A percentile compares a stretch with the other conserved stretches of the same genome.
phyloP scores from a whole-genome alignment of 2,329 filamentous ascomycete genomes.

The Teratosphaeria epicoccoides region DNA sequence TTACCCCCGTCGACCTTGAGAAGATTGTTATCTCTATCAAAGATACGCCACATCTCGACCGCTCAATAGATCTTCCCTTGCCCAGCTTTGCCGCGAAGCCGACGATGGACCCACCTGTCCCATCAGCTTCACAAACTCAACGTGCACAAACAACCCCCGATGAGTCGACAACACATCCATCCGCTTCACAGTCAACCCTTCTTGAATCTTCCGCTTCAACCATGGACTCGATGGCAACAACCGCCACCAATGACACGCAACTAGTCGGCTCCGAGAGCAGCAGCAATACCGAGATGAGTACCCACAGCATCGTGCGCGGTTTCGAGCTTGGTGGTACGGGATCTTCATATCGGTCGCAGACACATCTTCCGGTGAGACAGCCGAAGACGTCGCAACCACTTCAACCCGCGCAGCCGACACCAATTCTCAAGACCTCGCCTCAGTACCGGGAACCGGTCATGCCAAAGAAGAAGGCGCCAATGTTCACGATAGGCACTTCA shows the following conservation, averaged over 20 bases:
- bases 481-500: slow-evolving; percentile 64
- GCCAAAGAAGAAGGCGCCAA: slow-evolving; percentile 55
- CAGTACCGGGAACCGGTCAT: slow-evolving; percentile 21
- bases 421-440: slow-evolving; percentile 47
- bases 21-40: slow-evolving; percentile 92
- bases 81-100: slow-evolving; percentile 9
- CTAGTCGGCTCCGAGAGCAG: slow-evolving; percentile 48
- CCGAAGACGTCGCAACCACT: background rate
- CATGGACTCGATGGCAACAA: slow-evolving; percentile 34
- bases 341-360: slow-evolving; percentile 55
- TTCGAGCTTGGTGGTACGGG: slow-evolving; percentile 70
- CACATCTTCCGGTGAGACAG: slow-evolving; percentile 31
- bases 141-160: slow-evolving; percentile 13
- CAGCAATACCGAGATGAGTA: slow-evolving; percentile 50
- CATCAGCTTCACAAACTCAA: slow-evolving; percentile 24
- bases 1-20: slow-evolving; percentile 83
- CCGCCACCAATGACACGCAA: slow-evolving; percentile 29
- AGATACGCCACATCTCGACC: slow-evolving; percentile 60
- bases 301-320: slow-evolving; percentile 68
- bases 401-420: slow-evolving; percentile 39
- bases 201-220: slow-evolving; percentile 51
- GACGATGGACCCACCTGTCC: slow-evolving; percentile 9
- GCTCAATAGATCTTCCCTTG: slow-evolving; percentile 37
- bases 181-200: slow-evolving; percentile 12
- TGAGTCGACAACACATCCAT: slow-evolving; percentile 20